These are phyloP conservation scores for Diutina mesorugosa DNA, from an alignment of 1,139 yeast species.

Conservation along the genomic window DNA sequence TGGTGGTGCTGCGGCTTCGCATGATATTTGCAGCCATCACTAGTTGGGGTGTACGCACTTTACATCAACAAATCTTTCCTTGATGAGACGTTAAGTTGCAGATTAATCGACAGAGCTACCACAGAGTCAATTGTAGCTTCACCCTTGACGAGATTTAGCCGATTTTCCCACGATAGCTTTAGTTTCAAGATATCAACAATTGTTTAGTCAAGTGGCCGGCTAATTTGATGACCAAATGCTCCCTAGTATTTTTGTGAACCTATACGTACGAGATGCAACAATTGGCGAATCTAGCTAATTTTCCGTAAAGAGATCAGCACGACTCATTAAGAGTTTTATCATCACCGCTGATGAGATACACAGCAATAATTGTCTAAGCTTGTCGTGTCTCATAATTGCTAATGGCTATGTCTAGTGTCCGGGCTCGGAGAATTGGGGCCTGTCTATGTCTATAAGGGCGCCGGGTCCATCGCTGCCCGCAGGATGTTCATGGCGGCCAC, in stretches of 20 bases:
- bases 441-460: neutral
- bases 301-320: constrained; percentile 70
- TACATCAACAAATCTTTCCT: neutral
- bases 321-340: constrained; percentile 75
- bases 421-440: too few relatives aligned
- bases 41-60: neutral
- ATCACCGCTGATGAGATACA: constrained; percentile 30
- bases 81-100: neutral
- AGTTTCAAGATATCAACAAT: constrained; percentile 30
- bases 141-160: constrained; percentile 26
- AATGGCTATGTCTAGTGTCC: too few relatives aligned
- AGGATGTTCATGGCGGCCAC: neutral
- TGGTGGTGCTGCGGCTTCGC: neutral
- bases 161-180: constrained; percentile 43
- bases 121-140: constrained; percentile 7
- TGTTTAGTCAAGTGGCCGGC: constrained; percentile 34
- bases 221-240: constrained; percentile 67
- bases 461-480: neutral
- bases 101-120: neutral
- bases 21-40: neutral
- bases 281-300: constrained; percentile 89
- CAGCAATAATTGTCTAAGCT: too few relatives aligned
- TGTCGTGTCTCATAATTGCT: too few relatives aligned
- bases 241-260: constrained; percentile 66
- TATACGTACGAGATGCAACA: constrained; percentile 88